Percentiles rank a stretch among this genome's conserved stretches.
Conservation (phyloP, 139 green algal species). For the Chlamydomonas incerta region DNA sequence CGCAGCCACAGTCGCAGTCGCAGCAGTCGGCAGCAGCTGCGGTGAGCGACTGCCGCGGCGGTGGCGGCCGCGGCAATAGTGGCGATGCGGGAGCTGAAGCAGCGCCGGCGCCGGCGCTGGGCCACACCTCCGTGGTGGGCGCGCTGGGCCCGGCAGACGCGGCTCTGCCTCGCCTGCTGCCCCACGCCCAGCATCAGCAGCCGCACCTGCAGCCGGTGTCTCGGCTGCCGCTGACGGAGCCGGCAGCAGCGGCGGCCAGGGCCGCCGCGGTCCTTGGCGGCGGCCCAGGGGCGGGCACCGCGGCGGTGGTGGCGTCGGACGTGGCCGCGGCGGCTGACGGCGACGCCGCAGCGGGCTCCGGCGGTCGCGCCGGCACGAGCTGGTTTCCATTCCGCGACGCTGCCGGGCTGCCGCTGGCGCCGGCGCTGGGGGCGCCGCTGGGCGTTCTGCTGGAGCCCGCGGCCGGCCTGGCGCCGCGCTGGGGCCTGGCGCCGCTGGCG, state of each 20-base stretch:
- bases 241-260: not conserved
- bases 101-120: no score
- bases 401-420: not conserved
- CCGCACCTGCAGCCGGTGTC: no score
- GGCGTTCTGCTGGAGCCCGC: not conserved
- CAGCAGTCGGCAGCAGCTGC: not conserved
- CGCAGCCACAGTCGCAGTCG: not conserved
- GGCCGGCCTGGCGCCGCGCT: not conserved
- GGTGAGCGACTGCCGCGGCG: not conserved
- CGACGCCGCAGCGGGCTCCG: not conserved
- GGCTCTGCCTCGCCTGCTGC: no score
- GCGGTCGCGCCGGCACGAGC: not conserved
- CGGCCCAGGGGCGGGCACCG: not conserved
- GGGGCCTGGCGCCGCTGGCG: not conserved
- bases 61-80: no score
- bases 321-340: no score
- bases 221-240: no score
- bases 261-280: no score
- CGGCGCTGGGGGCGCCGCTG: not conserved
- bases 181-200: no score
- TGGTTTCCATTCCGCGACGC: slow-evolving; percentile 38
- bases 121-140: no score
- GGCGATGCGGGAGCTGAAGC: no score
- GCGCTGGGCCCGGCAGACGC: no score
- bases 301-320: not conserved